phyloP scores from a whole-genome alignment of 495 filamentous ascomycete species.

The Articulospora tetracladia region DNA sequence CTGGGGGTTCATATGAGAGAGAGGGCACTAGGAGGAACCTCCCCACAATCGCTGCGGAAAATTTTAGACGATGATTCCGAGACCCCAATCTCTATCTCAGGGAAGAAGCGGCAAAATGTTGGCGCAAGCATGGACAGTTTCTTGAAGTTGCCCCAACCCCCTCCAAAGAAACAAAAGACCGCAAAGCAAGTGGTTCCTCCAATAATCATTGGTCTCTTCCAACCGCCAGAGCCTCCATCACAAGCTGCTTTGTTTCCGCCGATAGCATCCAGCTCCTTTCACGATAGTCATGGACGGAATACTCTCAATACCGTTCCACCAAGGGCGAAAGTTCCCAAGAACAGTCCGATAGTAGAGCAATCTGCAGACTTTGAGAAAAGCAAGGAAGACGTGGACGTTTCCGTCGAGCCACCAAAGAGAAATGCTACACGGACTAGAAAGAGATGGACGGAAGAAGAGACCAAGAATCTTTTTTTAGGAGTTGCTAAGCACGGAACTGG shows the following conservation, averaged over 20 bases:
- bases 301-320: conserved; percentile 30
- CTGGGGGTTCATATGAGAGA: conserved; percentile 1
- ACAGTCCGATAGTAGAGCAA: not conserved
- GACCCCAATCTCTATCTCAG: conserved; percentile 28
- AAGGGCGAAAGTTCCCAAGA: conserved; percentile 11
- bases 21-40: conserved; percentile 22
- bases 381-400: not conserved
- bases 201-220: conserved; percentile 71
- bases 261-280: conserved; percentile 54
- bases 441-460: conserved; percentile 84
- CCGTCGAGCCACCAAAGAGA: conserved; percentile 7
- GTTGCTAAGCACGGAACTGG: conserved; percentile 81
- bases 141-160: conserved; percentile 47
- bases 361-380: not conserved
- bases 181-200: conserved; percentile 48
- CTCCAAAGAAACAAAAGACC: conserved; percentile 52
- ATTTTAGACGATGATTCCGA: conserved; percentile 39
- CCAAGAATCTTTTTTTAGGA: conserved; percentile 67
- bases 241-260: conserved; percentile 70
- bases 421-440: conserved; percentile 29
- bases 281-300: conserved; percentile 36
- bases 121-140: conserved; percentile 47
- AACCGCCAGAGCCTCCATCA: conserved; percentile 74
- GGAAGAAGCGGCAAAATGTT: conserved; percentile 44
- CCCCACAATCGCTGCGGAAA: conserved; percentile 41